These are phyloP conservation scores for Ophiostoma novo-ulmi DNA, from an alignment of 2,329 filamentous ascomycete species.

Conservation along the genomic window DNA sequence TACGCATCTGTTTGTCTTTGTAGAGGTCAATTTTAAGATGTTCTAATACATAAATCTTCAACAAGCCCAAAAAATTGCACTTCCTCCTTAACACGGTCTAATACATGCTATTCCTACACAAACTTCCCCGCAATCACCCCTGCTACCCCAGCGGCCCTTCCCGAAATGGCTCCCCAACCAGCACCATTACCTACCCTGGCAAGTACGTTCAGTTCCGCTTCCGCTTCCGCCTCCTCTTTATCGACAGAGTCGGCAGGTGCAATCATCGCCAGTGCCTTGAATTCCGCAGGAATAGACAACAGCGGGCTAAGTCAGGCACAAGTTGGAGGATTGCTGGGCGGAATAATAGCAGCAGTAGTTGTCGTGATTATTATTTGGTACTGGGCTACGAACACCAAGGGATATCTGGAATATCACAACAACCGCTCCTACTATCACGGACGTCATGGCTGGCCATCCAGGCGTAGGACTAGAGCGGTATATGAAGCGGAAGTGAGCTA, in stretches of 20 bases:
- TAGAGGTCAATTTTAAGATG: not conserved
- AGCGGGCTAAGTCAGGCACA: constrained; percentile 30
- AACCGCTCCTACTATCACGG: not conserved
- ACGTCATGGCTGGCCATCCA: constrained; percentile 10
- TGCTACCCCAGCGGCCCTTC: not conserved
- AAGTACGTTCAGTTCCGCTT: not conserved
- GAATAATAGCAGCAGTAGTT: constrained; percentile 37
- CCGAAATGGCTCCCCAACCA: constrained; percentile 4
- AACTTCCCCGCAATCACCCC: not conserved
- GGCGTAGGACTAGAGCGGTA: not conserved
- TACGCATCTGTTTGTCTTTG: not conserved
- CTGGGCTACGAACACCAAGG: constrained; percentile 30
- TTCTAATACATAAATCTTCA: not conserved
- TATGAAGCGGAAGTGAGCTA: not conserved
- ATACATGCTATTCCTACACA: not conserved
- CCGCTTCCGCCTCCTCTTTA: not conserved
- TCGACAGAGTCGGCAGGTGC: not conserved
- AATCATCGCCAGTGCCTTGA: not conserved
- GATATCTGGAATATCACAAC: constrained; percentile 13
- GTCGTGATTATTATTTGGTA: constrained; percentile 35
- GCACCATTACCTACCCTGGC: not conserved
- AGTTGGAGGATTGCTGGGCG: constrained; percentile 41
- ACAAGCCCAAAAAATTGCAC: not conserved
- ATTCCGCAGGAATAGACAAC: not conserved
- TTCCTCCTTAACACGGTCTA: not conserved